These are phyloP conservation scores for Neurospora hispaniola DNA, from an alignment of 495 filamentous ascomycete species.

Conservation along the genomic window DNA sequence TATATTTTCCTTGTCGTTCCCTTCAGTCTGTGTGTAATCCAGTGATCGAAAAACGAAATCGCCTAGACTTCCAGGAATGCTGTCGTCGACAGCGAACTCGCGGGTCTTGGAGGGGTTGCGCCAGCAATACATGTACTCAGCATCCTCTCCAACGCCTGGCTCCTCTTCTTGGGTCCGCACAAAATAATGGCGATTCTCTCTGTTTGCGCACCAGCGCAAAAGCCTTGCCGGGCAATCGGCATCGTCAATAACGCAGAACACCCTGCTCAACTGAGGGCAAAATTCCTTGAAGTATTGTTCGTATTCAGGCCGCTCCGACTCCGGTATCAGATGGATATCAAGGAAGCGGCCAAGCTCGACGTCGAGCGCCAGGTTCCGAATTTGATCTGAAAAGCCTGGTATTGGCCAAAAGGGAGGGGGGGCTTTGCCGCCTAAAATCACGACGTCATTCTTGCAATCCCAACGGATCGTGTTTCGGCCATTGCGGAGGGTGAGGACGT, in stretches of 20 bases:
- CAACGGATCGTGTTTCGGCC: slow-evolving; percentile 18
- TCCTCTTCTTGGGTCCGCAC: slow-evolving; percentile 9
- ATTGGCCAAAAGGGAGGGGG: neutral
- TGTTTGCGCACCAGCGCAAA: slow-evolving; percentile 21
- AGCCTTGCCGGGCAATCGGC: neutral
- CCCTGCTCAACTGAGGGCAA: too few species aligned
- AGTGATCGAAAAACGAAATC: too few species aligned
- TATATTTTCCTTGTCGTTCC: too few species aligned
- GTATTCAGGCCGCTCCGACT: too few species aligned
- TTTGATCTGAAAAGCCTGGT: slow-evolving; percentile 9
- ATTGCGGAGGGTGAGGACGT: slow-evolving; percentile 14
- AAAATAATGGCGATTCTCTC: slow-evolving; percentile 10
- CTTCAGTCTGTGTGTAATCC: too few species aligned
- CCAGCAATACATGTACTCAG: slow-evolving; percentile 24
- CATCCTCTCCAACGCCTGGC: slow-evolving; percentile 2
- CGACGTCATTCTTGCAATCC: slow-evolving; percentile 22
- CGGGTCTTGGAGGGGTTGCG: slow-evolving; percentile 8
- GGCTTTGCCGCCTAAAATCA: neutral
- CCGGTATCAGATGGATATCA: too few species aligned
- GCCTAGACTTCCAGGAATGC: neutral
- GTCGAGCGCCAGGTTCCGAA: slow-evolving; percentile 15
- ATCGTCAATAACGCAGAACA: too few species aligned
- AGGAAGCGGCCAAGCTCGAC: too few species aligned
- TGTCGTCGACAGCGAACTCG: neutral
- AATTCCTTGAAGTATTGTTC: too few species aligned